phyloP scores from a whole-genome alignment of 2,329 filamentous ascomycete genomes.

The Tolypocladium sp. region DNA sequence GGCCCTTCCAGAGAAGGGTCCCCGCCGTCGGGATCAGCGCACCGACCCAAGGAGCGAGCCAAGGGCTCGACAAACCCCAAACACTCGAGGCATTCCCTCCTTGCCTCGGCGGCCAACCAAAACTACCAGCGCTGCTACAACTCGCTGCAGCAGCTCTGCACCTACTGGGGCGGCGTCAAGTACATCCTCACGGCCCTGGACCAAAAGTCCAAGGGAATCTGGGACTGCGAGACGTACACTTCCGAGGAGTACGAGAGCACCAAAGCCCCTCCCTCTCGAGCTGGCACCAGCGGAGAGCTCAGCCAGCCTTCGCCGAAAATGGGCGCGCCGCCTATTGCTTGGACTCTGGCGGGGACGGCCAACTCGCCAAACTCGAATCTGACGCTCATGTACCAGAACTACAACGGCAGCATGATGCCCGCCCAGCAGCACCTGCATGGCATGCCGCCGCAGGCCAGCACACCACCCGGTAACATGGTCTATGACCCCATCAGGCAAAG shows the following conservation, averaged over 20 bases:
- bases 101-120: slow-evolving; percentile 74
- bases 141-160: slow-evolving; percentile 69
- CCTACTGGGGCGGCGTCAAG: slow-evolving; percentile 78
- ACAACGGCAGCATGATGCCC: slow-evolving; percentile 3
- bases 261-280: slow-evolving; percentile 36
- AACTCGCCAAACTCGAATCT: slow-evolving; percentile 79
- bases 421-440: slow-evolving; percentile 1
- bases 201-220: slow-evolving; percentile 80
- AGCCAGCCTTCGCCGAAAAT: slow-evolving; percentile 40
- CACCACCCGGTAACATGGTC: slow-evolving; percentile 48
- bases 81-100: slow-evolving; percentile 58
- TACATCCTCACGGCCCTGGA: slow-evolving; percentile 83
- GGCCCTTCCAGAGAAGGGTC: slow-evolving; percentile 48
- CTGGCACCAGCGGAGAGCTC: slow-evolving; percentile 27
- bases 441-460: slow-evolving; percentile 26
- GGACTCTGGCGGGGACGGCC: slow-evolving; percentile 80
- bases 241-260: slow-evolving; percentile 71
- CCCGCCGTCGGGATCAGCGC: slow-evolving; percentile 23
- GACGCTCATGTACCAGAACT: slow-evolving; percentile 67
- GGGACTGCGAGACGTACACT: slow-evolving; percentile 61
- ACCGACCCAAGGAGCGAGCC: slow-evolving; percentile 4
- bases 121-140: slow-evolving; percentile 86
- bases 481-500: slow-evolving; percentile 52
- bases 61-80: slow-evolving; percentile 20
- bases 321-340: slow-evolving; percentile 51